Evolutionary conservation across 257 asterid species (phyloP).

Genomic region (Capsicum chinense): DNA sequence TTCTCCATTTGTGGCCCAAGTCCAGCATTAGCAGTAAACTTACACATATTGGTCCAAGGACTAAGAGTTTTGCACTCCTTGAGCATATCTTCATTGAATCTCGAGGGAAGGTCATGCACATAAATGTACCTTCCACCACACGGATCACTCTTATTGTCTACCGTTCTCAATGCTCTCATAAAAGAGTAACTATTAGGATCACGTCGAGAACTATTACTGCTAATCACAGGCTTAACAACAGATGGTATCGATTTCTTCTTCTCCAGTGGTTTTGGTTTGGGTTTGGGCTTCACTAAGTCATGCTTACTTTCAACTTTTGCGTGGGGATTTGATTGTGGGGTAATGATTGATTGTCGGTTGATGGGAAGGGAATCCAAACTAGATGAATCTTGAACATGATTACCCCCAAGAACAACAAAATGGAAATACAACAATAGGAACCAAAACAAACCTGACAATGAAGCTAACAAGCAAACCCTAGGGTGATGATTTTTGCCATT

Average conservation of each 20-base stretch:
- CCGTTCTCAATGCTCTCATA: constrained; percentile 67
- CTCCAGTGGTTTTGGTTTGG: neutral
- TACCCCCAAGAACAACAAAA: constrained; percentile 52
- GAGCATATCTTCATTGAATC: constrained; percentile 54
- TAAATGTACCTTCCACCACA: constrained; percentile 62
- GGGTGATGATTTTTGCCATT: constrained; percentile 57
- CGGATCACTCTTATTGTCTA: constrained; percentile 77
- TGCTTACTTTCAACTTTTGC: constrained; percentile 25
- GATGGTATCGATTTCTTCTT: constrained; percentile 15
- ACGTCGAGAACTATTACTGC: constrained; percentile 13
- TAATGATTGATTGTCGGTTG: constrained; percentile 17
- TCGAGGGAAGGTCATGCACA: constrained; percentile 52
- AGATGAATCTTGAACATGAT: constrained; percentile 37
- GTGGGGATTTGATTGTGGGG: constrained; percentile 32
- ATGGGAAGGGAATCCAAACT: constrained; percentile 42
- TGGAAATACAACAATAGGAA: constrained; percentile 60
- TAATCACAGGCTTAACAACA: neutral
- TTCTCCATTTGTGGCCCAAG: constrained; percentile 57
- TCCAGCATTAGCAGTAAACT: constrained; percentile 46
- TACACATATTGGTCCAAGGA: constrained; percentile 57
- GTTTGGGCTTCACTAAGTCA: neutral
- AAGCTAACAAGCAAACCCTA: constrained; percentile 59
- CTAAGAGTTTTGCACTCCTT: constrained; percentile 53
- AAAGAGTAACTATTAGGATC: constrained; percentile 55
- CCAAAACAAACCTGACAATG: constrained; percentile 68